These are phyloP conservation scores for Phytophthora sojae DNA, from an alignment of 352 stramenopile genomes.

Conservation along the genomic window DNA sequence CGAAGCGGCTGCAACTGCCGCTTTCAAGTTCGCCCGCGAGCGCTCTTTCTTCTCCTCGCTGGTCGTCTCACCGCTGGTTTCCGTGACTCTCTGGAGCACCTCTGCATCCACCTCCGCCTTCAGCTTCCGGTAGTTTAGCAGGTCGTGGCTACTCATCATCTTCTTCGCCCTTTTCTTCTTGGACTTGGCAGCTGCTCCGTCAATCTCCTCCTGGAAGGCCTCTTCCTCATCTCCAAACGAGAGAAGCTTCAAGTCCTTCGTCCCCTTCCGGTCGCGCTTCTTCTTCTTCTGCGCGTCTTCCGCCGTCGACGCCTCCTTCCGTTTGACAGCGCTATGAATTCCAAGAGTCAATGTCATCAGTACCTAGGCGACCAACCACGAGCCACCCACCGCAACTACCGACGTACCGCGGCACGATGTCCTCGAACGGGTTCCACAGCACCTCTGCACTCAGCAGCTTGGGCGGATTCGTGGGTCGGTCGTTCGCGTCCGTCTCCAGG, in stretches of 20 bases:
- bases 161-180: constrained; percentile 69
- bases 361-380: not conserved
- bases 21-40: constrained; percentile 49
- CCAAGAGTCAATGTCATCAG: not conserved
- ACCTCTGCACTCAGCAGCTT: constrained; percentile 90
- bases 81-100: constrained; percentile 62
- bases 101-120: constrained; percentile 67
- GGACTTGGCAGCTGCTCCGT: constrained; percentile 30
- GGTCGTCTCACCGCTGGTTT: constrained; percentile 25
- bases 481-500: constrained; percentile 85
- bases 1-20: constrained; percentile 48
- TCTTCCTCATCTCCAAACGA: constrained; percentile 95
- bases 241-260: constrained; percentile 94
- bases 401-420: constrained; percentile 89
- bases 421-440: constrained; percentile 95
- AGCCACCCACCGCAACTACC: not conserved
- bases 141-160: constrained; percentile 81
- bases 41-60: constrained; percentile 48
- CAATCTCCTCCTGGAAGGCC: constrained; percentile 61
- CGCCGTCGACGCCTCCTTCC: constrained; percentile 32
- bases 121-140: constrained; percentile 70
- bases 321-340: constrained; percentile 36
- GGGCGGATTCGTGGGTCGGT: constrained; percentile 81
- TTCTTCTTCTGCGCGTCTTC: constrained; percentile 60
- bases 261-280: constrained; percentile 92